Percentiles rank a stretch among this genome's conserved stretches.
Conservation (phyloP, 164 flowering plant species). For the Buxus sempervirens region DNA sequence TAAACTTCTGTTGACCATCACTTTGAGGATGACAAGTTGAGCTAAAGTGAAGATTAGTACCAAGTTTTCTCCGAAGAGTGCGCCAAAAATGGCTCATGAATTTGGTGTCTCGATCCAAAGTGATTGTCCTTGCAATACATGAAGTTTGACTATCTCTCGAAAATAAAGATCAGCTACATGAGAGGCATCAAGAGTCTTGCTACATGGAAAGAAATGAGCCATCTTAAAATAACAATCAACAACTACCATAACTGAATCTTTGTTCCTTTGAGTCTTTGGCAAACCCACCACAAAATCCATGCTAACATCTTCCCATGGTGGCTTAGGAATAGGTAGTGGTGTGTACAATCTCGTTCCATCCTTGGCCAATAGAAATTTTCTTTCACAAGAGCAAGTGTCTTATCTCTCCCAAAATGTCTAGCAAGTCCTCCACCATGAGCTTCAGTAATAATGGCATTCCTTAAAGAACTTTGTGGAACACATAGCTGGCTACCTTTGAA, state of each 20-base stretch:
- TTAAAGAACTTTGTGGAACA: neutral
- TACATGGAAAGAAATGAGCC: constrained; percentile 9
- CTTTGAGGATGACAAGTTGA: neutral
- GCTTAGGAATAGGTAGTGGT: constrained; percentile 4
- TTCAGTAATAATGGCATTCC: constrained; percentile 8
- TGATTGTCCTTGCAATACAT: constrained; percentile 6
- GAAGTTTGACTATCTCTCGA: constrained; percentile 3
- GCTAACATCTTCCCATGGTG: constrained; percentile 19
- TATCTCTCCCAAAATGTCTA: constrained; percentile 19
- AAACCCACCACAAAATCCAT: constrained; percentile 11
- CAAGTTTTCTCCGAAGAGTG: neutral
- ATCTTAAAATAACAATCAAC: constrained; percentile 2
- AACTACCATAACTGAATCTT: constrained; percentile 8
- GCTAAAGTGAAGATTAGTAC: constrained; percentile 12
- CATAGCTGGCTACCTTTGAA: neutral
- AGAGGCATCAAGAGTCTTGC: neutral
- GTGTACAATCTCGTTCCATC: constrained; percentile 9
- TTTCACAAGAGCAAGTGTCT: constrained; percentile 12
- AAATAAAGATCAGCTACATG: constrained; percentile 1
- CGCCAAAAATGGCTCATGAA: constrained; percentile 14
- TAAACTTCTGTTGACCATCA: neutral
- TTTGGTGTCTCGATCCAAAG: constrained; percentile 6
- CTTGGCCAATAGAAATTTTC: constrained; percentile 16
- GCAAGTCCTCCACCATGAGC: constrained; percentile 16
- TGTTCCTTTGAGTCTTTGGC: constrained; percentile 1